Base-by-base conservation (phyloP, 2,329 filamentous ascomycete genomes). In the Mycosphaerella sp. region DNA sequence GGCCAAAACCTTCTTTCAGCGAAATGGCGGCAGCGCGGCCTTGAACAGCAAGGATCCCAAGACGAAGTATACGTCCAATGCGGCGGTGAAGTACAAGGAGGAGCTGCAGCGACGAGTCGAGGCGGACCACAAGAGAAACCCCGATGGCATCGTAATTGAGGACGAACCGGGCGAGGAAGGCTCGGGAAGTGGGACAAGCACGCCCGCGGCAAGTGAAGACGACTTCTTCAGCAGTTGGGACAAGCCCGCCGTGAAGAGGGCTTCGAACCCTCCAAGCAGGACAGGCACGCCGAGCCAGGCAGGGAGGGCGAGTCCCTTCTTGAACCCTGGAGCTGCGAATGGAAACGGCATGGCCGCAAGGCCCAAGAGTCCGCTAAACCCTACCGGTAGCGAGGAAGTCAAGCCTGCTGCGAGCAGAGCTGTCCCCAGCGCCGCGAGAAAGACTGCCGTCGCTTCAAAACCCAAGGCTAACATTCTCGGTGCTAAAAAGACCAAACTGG, bases 221-320 rank as follows among this genome's bases (percentile, higher is more conserved):
- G 91, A 96, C 67, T 98, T 98, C 78, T 98, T 98, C 75, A 95
- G 92, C 8, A 96, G 90, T 0, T 98, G 92, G 93, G 93, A 97
- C 69, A 96, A 97, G 76, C 93, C 93, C 21, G 82, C 90, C 4
- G 95, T 98, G 74, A 98, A 97, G 79, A 85, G 90, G 64, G 92
- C 92, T 36, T 96, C 89, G 60, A 95, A 95, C 62, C 92, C 93
- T 12, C 81, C 93, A 42, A 96, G 92, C 38, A 86, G 93, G 67
- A 93, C 89, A 42, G 85, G 83, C 48, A 97, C 93, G 2, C 92
- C 92, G 11, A 85, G 88, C 3, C 54, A 57, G 39, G 82, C 87
- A 63, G 86, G 86, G 65, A 86, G 91, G 63, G 81, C 83, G 4
- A 96, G 92, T n/a, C 92, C 93, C 1, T 95, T 96, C 78, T 79